Evolutionary conservation across 352 stramenopile genomes (phyloP), one percentile per base, ranked within the genome.

Genomic region (Globisporangium viniferum): DNA sequence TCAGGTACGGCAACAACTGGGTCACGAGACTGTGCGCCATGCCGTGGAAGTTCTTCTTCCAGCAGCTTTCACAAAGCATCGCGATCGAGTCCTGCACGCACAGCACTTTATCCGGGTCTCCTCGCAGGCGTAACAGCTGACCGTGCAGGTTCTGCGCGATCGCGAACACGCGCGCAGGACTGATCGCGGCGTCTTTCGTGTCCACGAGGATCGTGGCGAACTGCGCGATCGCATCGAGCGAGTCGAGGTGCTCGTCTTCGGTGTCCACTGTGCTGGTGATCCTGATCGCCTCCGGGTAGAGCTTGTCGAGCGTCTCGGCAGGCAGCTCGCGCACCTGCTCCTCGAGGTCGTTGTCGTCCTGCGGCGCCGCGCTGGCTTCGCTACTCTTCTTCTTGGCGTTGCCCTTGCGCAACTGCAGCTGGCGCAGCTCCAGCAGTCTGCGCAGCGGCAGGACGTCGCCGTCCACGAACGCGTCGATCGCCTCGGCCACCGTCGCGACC

Each of bases 1-100:
- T 92, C 62, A 95, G 73, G 59, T 92, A 95, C 59, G 88, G 88
- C 62, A 95, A 69, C 59, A 95, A 66, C 62, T 95, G 88, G 51
- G 88, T 93, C 62, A 95, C 82, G n/a, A 95, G 67, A 35, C 74
- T 79, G 62, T 93, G 82, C 14, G 84, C 80, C 48, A 70, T 72
- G 57, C 75, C 79, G 53, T 77, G 69, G 53, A 90, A 87, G 49
- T 90, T 88, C 41, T 78, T 73, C 39, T 88, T 79, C 88, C 86
- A 94, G 62, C 84, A 92, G 3, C 74, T 71, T 69, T 95, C 88
- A 59, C 88, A 95, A 2, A 93, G 72, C 62, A 82, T 48, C 22
- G 86, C 79, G 29, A 95, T 88, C 12, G 84, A 75, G 67, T 95
- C 88, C 68, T 95, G 88, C 2, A 80, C 80, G 2, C 55, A 56